phyloP scores from a whole-genome alignment of 441 rosid species.

The Gossypium laxum region DNA sequence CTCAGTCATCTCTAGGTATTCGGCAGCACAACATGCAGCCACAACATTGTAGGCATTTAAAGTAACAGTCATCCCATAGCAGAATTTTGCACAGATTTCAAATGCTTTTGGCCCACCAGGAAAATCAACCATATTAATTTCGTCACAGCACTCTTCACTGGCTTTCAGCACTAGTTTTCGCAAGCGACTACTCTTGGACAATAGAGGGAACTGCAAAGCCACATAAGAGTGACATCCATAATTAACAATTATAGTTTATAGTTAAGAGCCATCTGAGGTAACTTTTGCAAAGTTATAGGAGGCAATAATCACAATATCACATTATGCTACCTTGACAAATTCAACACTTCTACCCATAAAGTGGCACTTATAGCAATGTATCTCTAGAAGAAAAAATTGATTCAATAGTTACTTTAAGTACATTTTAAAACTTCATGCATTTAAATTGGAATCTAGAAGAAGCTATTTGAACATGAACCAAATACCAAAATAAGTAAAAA shows the following conservation, averaged over 20 bases:
- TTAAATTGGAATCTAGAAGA: not conserved
- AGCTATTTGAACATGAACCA: not conserved
- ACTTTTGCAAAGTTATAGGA: too few relatives aligned
- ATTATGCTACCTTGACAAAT: too few relatives aligned
- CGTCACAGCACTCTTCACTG: slow-evolving; percentile 46
- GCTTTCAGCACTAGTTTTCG: slow-evolving; percentile 52
- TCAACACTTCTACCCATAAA: too few relatives aligned
- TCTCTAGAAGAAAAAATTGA: too few relatives aligned
- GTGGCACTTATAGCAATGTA: too few relatives aligned
- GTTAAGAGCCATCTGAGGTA: too few relatives aligned
- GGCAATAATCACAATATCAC: too few relatives aligned
- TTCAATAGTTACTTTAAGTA: too few relatives aligned
- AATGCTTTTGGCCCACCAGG: slow-evolving; percentile 90
- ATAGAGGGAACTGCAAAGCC: slow-evolving; percentile 69
- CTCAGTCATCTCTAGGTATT: slow-evolving; percentile 91
- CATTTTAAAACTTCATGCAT: not conserved
- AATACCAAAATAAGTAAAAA: not conserved
- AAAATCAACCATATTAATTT: slow-evolving; percentile 47
- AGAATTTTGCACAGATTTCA: slow-evolving; percentile 88
- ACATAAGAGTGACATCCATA: slow-evolving; percentile 5
- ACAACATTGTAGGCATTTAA: slow-evolving; percentile 81
- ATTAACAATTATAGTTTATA: not conserved
- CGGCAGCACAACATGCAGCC: slow-evolving; percentile 81
- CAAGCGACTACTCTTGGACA: slow-evolving; percentile 73
- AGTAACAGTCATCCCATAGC: slow-evolving; percentile 85